Percentiles rank a stretch among this genome's conserved stretches.
Conservation (phyloP, 371 early-diverging fungal species). For the Quaeritorhiza haematococci region DNA sequence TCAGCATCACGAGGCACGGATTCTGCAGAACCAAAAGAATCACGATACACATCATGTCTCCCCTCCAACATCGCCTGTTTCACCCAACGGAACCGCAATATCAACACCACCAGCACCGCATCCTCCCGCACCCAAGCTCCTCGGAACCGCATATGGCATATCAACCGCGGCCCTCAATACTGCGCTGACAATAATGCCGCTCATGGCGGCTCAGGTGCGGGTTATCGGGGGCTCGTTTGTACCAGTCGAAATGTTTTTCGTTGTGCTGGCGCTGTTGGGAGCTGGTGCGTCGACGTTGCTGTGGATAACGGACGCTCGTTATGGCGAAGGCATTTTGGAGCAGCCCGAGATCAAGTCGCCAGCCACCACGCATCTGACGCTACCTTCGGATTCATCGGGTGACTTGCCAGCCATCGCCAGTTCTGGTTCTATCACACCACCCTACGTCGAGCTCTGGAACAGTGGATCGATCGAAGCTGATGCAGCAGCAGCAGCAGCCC, state of each 20-base stretch:
- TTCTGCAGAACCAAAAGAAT: slow-evolving; percentile 4
- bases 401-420: too few relatives aligned
- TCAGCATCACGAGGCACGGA: slow-evolving; percentile 24
- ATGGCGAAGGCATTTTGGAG: slow-evolving; percentile 43
- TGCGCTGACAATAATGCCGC: slow-evolving; percentile 54
- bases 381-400: too few relatives aligned
- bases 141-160: slow-evolving; percentile 64
- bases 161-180: slow-evolving; percentile 58
- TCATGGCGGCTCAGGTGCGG: slow-evolving; percentile 51
- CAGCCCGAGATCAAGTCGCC: slow-evolving; percentile 15
- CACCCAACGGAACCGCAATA: background rate
- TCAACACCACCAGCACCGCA: background rate
- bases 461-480: background rate
- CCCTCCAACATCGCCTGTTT: background rate
- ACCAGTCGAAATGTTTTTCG: slow-evolving; percentile 51
- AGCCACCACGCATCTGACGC: background rate
- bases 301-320: slow-evolving; percentile 25
- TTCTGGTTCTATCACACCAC: too few relatives aligned
- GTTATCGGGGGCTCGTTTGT: slow-evolving; percentile 38
- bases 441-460: too few relatives aligned
- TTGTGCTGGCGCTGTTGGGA: slow-evolving; percentile 37
- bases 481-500: background rate
- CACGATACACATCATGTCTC: slow-evolving; percentile 6
- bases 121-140: slow-evolving; percentile 16
- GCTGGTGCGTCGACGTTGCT: slow-evolving; percentile 27